These are phyloP conservation scores for Blastobotrys peoriensis DNA, from an alignment of 805 yeast genomes.

Conservation along the genomic window DNA sequence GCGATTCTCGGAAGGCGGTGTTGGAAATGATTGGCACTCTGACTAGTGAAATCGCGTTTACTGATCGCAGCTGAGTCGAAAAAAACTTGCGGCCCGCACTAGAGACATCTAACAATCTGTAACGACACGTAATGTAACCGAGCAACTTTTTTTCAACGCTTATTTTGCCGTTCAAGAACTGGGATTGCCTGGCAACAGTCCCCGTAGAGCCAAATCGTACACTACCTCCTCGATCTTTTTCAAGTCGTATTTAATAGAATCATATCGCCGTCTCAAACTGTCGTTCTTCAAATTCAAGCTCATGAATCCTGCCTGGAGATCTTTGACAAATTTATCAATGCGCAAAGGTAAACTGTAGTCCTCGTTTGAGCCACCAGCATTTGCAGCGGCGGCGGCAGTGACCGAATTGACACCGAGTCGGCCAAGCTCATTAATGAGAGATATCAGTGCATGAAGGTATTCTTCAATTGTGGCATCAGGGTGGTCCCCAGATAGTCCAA, in stretches of 20 bases:
- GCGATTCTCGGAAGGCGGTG: constrained; percentile 17
- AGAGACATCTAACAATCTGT: no score
- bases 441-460: constrained; percentile 25
- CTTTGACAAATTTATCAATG: constrained; percentile 19
- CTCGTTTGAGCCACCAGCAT: constrained; percentile 5
- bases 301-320: constrained; percentile 25
- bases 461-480: constrained; percentile 22
- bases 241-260: constrained; percentile 28
- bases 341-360: constrained; percentile 4
- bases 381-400: constrained; percentile 17
- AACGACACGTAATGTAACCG: no score
- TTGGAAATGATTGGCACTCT: constrained; percentile 20
- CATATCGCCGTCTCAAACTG: constrained; percentile 25
- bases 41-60: constrained; percentile 16
- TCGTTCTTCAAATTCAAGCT: constrained; percentile 28
- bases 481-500: neutral
- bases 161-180: neutral
- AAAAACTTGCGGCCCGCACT: no score
- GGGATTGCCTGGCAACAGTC: neutral
- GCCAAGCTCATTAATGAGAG: constrained; percentile 24
- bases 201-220: constrained; percentile 25
- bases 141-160: no score
- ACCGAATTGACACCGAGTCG: constrained; percentile 27
- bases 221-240: constrained; percentile 30
- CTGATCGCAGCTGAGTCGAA: constrained; percentile 18